phyloP scores from a whole-genome alignment of 345 rosid species.

The Sapria himalayana region DNA sequence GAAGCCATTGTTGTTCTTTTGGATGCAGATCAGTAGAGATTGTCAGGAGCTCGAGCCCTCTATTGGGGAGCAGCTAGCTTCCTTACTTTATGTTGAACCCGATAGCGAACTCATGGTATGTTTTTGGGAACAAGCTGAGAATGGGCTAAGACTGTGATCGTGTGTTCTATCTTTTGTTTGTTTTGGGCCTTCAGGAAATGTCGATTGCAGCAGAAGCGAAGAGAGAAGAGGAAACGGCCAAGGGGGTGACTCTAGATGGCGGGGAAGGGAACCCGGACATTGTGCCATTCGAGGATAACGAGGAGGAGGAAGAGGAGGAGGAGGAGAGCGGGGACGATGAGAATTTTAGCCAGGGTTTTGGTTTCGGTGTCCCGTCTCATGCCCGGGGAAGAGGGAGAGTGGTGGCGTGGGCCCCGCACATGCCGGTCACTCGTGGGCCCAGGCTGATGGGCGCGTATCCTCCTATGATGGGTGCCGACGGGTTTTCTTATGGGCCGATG shows the following conservation, averaged over 20 bases:
- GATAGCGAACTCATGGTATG: constrained; percentile 98
- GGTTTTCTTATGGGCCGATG: constrained; percentile 57
- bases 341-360: constrained; percentile 15
- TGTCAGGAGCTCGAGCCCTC: constrained; percentile 95
- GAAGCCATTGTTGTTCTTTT: constrained; percentile 8
- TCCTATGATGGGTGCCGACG: constrained; percentile 66
- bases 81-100: constrained; percentile 85
- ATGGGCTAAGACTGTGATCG: constrained; percentile 1
- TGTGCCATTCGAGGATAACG: constrained; percentile 90
- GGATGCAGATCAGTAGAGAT: constrained; percentile 85
- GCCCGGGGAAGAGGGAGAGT: constrained; percentile 95
- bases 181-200: constrained; percentile 29
- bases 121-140: neutral
- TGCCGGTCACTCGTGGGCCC: constrained; percentile 62
- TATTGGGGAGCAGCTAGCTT: constrained; percentile 83
- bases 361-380: constrained; percentile 29
- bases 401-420: constrained; percentile 84
- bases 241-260: constrained; percentile 65
- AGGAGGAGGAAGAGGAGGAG: constrained; percentile 95
- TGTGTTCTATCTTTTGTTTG: constrained; percentile 6
- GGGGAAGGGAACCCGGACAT: constrained; percentile 81
- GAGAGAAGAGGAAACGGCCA: constrained; percentile 93
- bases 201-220: constrained; percentile 82
- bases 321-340: constrained; percentile 76
- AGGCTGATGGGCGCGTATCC: constrained; percentile 74